These are phyloP conservation scores for Backusella parvicylindrica DNA, from an alignment of 192 early-diverging fungal species.

Conservation along the genomic window DNA sequence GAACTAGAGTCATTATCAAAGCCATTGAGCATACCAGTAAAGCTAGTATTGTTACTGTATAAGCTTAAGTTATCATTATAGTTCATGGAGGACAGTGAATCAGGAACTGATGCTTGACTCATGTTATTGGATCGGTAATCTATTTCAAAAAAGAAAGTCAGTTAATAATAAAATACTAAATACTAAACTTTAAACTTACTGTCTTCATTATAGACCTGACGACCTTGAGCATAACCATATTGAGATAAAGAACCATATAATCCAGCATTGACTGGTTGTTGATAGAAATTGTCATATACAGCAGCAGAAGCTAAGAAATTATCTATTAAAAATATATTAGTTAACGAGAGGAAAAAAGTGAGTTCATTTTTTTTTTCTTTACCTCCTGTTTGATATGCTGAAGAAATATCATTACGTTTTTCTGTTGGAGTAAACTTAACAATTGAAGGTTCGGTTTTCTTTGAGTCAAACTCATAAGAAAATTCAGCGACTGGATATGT, in stretches of 20 bases:
- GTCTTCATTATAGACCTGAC: neutral
- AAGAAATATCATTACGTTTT: neutral
- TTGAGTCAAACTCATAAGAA: slow-evolving; percentile 24
- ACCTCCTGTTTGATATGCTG: neutral
- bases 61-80: neutral
- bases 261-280: neutral
- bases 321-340: neutral
- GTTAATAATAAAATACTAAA: neutral
- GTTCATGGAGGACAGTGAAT: neutral
- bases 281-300: neutral
- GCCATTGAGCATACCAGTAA: neutral
- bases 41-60: neutral
- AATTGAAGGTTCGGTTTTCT: neutral
- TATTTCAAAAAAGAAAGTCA: neutral
- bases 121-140: neutral
- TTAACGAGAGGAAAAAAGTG: neutral
- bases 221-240: neutral
- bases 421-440: neutral
- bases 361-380: neutral
- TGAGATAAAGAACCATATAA: neutral
- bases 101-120: neutral
- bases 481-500: slow-evolving; percentile 47
- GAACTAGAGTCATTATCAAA: neutral
- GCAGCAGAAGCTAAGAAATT: slow-evolving; percentile 8
- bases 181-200: neutral